Evolutionary conservation across 305 asterid species (phyloP).

Genomic region (Fraxinus platypoda): DNA sequence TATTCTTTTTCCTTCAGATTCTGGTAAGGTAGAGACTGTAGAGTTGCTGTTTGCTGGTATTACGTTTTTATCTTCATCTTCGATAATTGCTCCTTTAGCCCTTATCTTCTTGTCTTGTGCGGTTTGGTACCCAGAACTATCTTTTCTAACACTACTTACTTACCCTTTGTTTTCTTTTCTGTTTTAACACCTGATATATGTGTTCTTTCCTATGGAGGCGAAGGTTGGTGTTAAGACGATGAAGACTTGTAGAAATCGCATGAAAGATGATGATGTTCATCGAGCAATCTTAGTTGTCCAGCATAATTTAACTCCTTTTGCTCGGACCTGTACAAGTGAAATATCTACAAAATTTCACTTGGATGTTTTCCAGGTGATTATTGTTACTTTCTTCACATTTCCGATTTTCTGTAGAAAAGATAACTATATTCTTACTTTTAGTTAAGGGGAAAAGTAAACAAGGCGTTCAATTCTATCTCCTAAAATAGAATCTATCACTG

Average conservation of each 20-base stretch:
- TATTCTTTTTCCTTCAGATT: too few species aligned
- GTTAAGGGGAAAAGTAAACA: background rate
- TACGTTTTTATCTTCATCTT: too few species aligned
- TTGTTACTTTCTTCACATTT: conserved; percentile 6
- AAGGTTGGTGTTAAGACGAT: conserved; percentile 85
- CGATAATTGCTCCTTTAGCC: too few species aligned
- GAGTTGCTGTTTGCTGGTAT: too few species aligned
- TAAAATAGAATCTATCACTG: background rate
- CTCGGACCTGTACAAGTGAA: conserved; percentile 61
- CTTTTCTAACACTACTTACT: too few species aligned
- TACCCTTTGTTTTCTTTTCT: background rate
- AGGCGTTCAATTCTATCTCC: background rate
- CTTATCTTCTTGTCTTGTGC: too few species aligned
- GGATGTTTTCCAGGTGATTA: conserved; percentile 77
- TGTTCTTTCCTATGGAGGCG: conserved; percentile 74
- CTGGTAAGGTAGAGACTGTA: too few species aligned
- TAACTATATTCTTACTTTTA: background rate
- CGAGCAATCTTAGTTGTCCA: conserved; percentile 77
- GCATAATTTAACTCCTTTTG: conserved; percentile 79
- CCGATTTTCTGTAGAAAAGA: background rate
- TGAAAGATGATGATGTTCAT: conserved; percentile 74
- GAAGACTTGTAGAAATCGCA: conserved; percentile 69
- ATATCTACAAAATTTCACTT: conserved; percentile 73
- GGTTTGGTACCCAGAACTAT: too few species aligned
- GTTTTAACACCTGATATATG: conserved; percentile 33